Percentiles rank a stretch among this genome's conserved stretches.
Conservation (phyloP, 2,329 filamentous ascomycete species). For the Hypoxylon sp. region DNA sequence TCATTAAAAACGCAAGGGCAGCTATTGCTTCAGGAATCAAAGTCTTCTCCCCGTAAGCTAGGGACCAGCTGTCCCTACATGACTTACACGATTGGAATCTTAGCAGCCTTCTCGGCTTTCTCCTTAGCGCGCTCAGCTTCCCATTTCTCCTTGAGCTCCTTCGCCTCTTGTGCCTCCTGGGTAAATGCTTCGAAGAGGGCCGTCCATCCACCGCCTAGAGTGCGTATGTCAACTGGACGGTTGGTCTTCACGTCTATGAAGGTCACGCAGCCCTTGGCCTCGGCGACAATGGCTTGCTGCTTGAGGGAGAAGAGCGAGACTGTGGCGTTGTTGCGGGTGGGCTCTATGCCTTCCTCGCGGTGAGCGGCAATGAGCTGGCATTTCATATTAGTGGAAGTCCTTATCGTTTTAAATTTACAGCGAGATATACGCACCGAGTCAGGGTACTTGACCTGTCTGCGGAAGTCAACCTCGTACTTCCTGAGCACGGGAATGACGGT, state of each 20-base stretch:
- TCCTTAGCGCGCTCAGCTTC: neutral
- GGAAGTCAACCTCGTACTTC: constrained; percentile 45
- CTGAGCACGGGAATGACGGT: constrained; percentile 44
- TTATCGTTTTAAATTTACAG: neutral
- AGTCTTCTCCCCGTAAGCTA: neutral
- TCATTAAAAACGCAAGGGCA: neutral
- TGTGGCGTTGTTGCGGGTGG: constrained; percentile 40
- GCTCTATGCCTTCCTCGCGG: constrained; percentile 41
- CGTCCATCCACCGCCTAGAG: constrained; percentile 40
- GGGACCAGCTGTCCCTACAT: neutral
- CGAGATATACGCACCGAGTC: constrained; percentile 18
- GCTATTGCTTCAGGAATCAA: neutral
- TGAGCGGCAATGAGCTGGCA: constrained; percentile 44
- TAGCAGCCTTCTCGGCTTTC: neutral
- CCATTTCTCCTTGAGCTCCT: constrained; percentile 1
- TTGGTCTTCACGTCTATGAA: constrained; percentile 45
- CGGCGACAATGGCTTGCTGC: constrained; percentile 47
- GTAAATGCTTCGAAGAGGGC: constrained; percentile 34
- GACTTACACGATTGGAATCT: neutral
- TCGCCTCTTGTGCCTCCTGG: constrained; percentile 8
- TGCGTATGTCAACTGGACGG: constrained; percentile 46
- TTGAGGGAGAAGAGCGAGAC: constrained; percentile 44
- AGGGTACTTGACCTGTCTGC: constrained; percentile 46
- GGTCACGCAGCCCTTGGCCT: constrained; percentile 42
- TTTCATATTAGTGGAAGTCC: neutral